Evolutionary conservation across 768 basidiomycete species (phyloP).

Genomic region (Mycena haematopus): DNA sequence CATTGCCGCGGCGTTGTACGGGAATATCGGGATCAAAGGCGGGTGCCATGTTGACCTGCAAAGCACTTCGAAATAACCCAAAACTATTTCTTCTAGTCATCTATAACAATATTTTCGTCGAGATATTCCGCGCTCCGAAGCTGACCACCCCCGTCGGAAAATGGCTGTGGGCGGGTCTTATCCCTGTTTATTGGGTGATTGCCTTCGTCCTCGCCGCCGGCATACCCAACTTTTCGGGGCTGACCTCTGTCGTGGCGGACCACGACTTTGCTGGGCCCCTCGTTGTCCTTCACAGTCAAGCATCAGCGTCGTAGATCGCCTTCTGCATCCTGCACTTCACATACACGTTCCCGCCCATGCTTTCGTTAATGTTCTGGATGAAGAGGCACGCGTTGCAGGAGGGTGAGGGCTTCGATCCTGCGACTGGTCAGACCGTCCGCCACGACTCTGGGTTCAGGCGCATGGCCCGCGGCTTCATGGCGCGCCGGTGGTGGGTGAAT

Average conservation of each 20-base stretch:
- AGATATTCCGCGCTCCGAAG: conserved; percentile 14
- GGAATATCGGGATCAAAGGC: conserved; percentile 23
- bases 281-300: too few species aligned
- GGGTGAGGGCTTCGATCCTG: conserved; percentile 14
- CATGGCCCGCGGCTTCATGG: conserved; percentile 16
- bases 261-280: too few species aligned
- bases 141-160: conserved; percentile 14
- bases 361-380: conserved; percentile 16
- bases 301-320: too few species aligned
- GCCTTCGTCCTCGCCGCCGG: conserved; percentile 22
- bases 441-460: conserved; percentile 16
- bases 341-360: conserved; percentile 21
- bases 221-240: conserved; percentile 17
- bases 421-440: conserved; percentile 14
- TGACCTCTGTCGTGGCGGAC: conserved; percentile 18
- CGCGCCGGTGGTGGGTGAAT: conserved; percentile 16
- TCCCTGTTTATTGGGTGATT: conserved; percentile 15
- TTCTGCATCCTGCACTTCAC: conserved; percentile 22
- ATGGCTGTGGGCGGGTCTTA: conserved; percentile 10
- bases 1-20: conserved; percentile 18
- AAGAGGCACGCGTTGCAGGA: conserved; percentile 16
- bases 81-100: conserved; percentile 8
- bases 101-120: conserved; percentile 17
- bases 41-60: background rate
- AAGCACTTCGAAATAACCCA: background rate